Evolutionary conservation across 345 rosid genomes (phyloP).

Genomic region (Laguncularia racemosa): DNA sequence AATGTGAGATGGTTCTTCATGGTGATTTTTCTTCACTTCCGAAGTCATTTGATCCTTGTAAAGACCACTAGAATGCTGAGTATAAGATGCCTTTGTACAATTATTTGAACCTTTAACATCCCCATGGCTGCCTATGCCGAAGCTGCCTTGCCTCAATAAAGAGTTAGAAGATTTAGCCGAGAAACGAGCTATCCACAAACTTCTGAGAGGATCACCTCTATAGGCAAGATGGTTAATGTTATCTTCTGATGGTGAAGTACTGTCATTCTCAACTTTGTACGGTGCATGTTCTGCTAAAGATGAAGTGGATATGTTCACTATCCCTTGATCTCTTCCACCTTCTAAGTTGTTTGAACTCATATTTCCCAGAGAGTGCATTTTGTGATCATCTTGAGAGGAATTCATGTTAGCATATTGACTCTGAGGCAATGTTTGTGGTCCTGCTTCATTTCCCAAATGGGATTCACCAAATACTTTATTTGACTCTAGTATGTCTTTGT

Average conservation of each 20-base stretch:
- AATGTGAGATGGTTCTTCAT: conserved; percentile 9
- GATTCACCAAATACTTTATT: conserved; percentile 26
- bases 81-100: conserved; percentile 14
- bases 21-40: conserved; percentile 12
- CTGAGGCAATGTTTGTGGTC: conserved; percentile 21
- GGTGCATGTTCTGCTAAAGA: conserved; percentile 29
- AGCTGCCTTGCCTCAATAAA: conserved; percentile 14
- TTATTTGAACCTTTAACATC: conserved; percentile 21
- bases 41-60: conserved; percentile 9
- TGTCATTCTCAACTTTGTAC: conserved; percentile 13
- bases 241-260: conserved; percentile 27
- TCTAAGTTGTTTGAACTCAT: conserved; percentile 21
- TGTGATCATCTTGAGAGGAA: conserved; percentile 15
- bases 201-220: conserved; percentile 40
- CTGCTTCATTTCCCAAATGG: conserved; percentile 21
- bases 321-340: conserved; percentile 20
- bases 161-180: conserved; percentile 30
- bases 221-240: conserved; percentile 24
- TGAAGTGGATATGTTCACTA: conserved; percentile 25
- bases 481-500: conserved; percentile 24
- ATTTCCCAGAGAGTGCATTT: conserved; percentile 22
- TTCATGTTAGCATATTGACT: conserved; percentile 19
- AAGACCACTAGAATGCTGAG: conserved; percentile 11
- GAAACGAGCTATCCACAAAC: conserved; percentile 76
- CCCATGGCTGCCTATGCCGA: conserved; percentile 6